Evolutionary conservation across 73 alveolate species (phyloP), one percentile per base, ranked within the genome.

Genomic region (Paramecium primaurelia): DNA sequence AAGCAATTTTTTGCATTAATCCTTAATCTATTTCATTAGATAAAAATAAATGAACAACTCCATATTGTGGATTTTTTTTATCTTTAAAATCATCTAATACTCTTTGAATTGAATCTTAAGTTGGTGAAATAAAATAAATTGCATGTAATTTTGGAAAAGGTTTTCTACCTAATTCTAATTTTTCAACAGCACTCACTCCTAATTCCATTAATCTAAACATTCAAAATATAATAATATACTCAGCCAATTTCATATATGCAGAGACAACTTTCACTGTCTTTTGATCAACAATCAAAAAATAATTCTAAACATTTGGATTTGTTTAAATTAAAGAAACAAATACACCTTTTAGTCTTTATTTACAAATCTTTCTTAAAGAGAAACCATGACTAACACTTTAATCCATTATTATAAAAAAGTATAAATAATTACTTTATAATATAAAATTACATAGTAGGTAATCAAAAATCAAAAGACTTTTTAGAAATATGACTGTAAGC

Each of bases 221-320:
- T 47, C 59, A 40, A 4, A 45, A 20, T n/a, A 18, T 11, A 3
- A 8, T 30, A 22, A 8, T 14, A 9, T 80, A 80, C 91, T 89
- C 94, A 51, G 88, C 88, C 94, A 89, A 58, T 68, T 89, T 89
- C 94, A 89, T 89, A 28, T 71, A 73, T 0, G 94, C 86, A 71
- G 92, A 71, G 22, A 89, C 20, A 11, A 89, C 80, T 71, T 71
- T 89, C 2, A 89, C 84, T 20, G 94, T 71, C 4, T 71, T 89
- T 12, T 77, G 64, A 89, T 89, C 94, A 1, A 83, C 88, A n/a
- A 89, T 71, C n/a, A 89, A 40, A 49, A 89, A 36, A 16, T 80
- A 80, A 80, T 80, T 80, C 91, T 80, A 80, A 25, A 80, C 75
- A 45, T 80, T 26, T 44, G 91, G 91, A 28, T 80, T 42, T 9